Evolutionary conservation across 768 basidiomycete species (phyloP), one percentile per base, ranked within the genome.

Genomic region (Termitomyces sp.): DNA sequence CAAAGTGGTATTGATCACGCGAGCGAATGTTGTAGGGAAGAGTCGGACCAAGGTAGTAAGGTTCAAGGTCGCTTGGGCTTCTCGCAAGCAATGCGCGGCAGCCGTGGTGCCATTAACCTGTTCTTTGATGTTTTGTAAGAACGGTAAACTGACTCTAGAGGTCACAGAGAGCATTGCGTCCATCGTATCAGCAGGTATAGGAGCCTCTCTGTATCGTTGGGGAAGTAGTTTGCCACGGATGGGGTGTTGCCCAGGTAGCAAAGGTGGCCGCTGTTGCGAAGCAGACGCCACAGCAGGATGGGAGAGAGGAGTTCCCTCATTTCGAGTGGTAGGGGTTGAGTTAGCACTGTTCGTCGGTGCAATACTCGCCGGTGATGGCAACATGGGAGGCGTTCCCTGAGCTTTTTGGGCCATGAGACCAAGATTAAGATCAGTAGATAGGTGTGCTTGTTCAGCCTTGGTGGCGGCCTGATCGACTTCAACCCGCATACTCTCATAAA

Each of bases 291-390:
- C 56, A 27, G 70, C 63, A 12, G 68, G 76, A 67, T 51, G 62
- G 48, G 67, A 64, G 12, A 75, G 70, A 60, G 84, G 84, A 2
- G 86, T 85, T 35, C 77, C 75, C 34, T 73, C 78, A 47, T 82
- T 79, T 52, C 81, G 79, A 58, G 78, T 82, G 37, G 81, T 84
- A 9, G 89, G 89, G 0, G 89, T 91, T 14, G 89, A 91, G 61
- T 88, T 89, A 52, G 87, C 82, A 63, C 89, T 91, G 62, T 77
- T 84, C 7, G 81, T 75, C 16, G 85, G 75, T 12, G 76, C 81
- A 56, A 85, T 84, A 66, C 85, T 88, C 10, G 84, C 87, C 2
- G 87, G 87, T 35, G 88, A 90, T 37, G 88, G 89, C 44, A 91
- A 81, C 89, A 89, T 89, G 32, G 83, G 82, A 32, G 88, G 87